Percentiles rank a stretch among this genome's conserved stretches.
These are phyloP conservation scores for Eutrema heterophyllum DNA, from an alignment of 345 rosid species.

Conservation along the genomic window DNA sequence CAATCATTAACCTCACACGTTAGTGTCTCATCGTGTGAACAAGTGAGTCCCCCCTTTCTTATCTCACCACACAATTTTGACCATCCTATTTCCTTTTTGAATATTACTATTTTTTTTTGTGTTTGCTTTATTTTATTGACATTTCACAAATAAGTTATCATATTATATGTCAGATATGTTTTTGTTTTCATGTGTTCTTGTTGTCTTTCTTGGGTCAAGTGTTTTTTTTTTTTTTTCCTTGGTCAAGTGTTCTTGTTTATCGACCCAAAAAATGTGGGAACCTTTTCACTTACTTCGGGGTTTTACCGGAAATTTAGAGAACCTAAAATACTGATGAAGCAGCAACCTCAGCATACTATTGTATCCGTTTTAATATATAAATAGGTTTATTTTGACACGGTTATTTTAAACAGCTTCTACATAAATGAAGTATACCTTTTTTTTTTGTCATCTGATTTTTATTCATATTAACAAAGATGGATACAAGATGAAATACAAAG, in stretches of 20 bases:
- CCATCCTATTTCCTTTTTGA: conserved; percentile 33
- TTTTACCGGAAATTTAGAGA: conserved; percentile 7
- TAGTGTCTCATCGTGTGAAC: conserved; percentile 36
- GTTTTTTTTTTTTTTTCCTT: not conserved
- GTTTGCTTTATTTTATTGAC: conserved; percentile 2
- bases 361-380: not conserved
- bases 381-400: not conserved
- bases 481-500: too few species aligned
- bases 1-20: conserved; percentile 38
- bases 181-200: conserved; percentile 14
- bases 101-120: conserved; percentile 3
- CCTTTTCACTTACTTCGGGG: conserved; percentile 18
- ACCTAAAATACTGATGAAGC: not conserved
- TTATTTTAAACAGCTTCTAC: not conserved
- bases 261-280: conserved; percentile 15
- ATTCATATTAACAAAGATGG: too few species aligned
- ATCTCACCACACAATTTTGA: conserved; percentile 33
- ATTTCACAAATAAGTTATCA: conserved; percentile 19
- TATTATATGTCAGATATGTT: conserved; percentile 19
- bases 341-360: not conserved
- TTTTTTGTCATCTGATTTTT: too few species aligned
- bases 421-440: not conserved
- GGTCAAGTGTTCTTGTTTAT: conserved; percentile 27
- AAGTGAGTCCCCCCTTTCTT: conserved; percentile 31
- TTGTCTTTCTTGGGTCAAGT: conserved; percentile 7